A percentile compares a stretch with the other conserved stretches of the same genome.
Conservation (phyloP, 2,329 filamentous ascomycete genomes). For the Colletotrichum sp. region DNA sequence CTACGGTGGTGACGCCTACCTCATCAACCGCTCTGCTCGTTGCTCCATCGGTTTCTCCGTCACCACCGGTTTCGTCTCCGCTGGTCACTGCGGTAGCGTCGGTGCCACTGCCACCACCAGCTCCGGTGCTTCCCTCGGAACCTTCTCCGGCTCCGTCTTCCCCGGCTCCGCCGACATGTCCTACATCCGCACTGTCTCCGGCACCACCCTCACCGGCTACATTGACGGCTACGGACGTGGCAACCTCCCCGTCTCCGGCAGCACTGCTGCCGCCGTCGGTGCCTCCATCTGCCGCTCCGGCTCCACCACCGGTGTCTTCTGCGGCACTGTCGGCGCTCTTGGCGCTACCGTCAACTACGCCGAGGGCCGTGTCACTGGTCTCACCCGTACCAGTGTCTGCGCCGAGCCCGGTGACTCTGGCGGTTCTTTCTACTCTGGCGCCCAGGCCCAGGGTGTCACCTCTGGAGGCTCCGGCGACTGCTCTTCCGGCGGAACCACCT, state of each 20-base stretch:
- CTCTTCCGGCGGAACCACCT: slow-evolving; percentile 38
- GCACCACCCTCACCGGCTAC: slow-evolving; percentile 35
- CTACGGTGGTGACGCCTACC: slow-evolving; percentile 42
- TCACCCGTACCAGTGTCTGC: slow-evolving; percentile 44
- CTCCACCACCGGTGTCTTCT: slow-evolving; percentile 44
- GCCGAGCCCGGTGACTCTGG: slow-evolving; percentile 47
- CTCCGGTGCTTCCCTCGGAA: slow-evolving; percentile 34
- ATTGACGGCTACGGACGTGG: slow-evolving; percentile 39
- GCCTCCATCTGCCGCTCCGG: slow-evolving; percentile 45
- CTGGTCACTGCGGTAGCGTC: slow-evolving; percentile 41
- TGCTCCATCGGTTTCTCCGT: slow-evolving; percentile 47
- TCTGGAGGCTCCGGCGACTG: slow-evolving; percentile 45
- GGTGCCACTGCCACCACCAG: slow-evolving; percentile 36
- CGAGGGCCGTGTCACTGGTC: slow-evolving; percentile 41
- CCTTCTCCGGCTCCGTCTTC: slow-evolving; percentile 42
- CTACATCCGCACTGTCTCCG: slow-evolving; percentile 38
- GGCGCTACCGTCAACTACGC: slow-evolving; percentile 42
- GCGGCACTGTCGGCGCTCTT: slow-evolving; percentile 38
- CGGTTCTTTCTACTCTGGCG: slow-evolving; percentile 42
- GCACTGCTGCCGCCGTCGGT: slow-evolving; percentile 38
- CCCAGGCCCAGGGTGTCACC: slow-evolving; percentile 47
- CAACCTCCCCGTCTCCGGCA: slow-evolving; percentile 38
- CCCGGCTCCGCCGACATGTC: slow-evolving; percentile 43
- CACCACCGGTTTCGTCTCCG: slow-evolving; percentile 43
- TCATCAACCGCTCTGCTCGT: slow-evolving; percentile 33